A percentile compares a stretch with the other conserved stretches of the same genome.
phyloP scores from a whole-genome alignment of 805 yeast genomes.

The Lachancea kluyveri region DNA sequence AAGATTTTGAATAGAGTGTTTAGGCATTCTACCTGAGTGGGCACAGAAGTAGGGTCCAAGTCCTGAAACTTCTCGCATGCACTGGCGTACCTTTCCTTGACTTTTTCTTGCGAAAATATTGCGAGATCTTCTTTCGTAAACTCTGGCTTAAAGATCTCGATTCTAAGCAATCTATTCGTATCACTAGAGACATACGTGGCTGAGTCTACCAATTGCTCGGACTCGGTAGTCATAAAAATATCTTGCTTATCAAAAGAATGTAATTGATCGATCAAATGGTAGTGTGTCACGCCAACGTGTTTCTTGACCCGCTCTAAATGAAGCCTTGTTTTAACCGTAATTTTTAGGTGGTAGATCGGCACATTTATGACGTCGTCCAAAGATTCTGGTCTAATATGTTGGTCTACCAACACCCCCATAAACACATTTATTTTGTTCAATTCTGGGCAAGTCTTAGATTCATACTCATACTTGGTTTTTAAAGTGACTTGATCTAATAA shows the following conservation, averaged over 20 bases:
- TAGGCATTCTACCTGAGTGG: constrained; percentile 54
- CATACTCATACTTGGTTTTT: constrained; percentile 25
- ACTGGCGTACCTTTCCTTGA: constrained; percentile 44
- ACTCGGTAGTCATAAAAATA: constrained; percentile 13
- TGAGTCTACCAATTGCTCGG: constrained; percentile 37
- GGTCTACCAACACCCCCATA: constrained; percentile 25
- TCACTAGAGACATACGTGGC: constrained; percentile 42
- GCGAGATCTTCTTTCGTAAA: constrained; percentile 41
- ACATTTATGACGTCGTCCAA: constrained; percentile 14
- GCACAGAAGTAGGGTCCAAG: constrained; percentile 29
- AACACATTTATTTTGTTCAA: constrained; percentile 28
- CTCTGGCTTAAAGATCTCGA: constrained; percentile 47
- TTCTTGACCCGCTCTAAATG: constrained; percentile 24
- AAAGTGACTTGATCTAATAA: constrained; percentile 27
- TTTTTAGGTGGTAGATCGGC: constrained; percentile 31
- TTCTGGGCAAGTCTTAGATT: constrained; percentile 22
- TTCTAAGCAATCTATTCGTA: constrained; percentile 43
- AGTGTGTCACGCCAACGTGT: constrained; percentile 29
- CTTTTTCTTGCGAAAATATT: constrained; percentile 40
- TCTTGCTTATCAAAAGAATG: constrained; percentile 31
- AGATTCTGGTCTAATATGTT: constrained; percentile 6
- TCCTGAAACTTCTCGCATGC: constrained; percentile 26
- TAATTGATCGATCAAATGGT: constrained; percentile 23
- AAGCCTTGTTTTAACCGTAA: constrained; percentile 29
- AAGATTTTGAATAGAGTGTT: constrained; percentile 56